Evolutionary conservation across 2,329 filamentous ascomycete species (phyloP), one percentile per base, ranked within the genome.

Genomic region (Oidium heveae): DNA sequence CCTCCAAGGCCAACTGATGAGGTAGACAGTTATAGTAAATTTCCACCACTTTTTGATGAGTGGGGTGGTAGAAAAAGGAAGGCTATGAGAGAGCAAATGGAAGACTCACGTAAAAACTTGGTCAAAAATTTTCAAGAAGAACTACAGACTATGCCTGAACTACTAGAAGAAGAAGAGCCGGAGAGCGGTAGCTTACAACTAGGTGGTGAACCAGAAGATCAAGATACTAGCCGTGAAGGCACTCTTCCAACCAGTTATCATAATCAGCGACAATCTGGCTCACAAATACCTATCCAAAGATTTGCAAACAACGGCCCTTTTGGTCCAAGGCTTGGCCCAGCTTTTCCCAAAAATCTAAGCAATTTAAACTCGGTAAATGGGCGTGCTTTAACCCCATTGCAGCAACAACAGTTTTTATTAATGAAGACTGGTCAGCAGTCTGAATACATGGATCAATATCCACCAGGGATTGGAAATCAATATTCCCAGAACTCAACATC

Each of bases 131-230:
- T 68, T 3, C 74, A 78, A 58, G 68, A 71, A 50, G 66, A 74
- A 24, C 62, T 75, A 20, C 71, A 73, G 58, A 69, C 72, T 24
- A 67, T 69, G 16, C 63, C 67, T 22, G 66, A 67, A 44, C 67
- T 68, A 4, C 72, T 74, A 47, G 72, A 74, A 32, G 87, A 94
- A 59, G 86, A 85, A 56, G 82, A 83, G 55, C 78, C 79, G 1
- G 87, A 91, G 66, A 84, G 84, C 60, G 78, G 79, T 15, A 96
- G 89, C 65, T 72, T 91, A 56, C 88, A 93, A 56, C 74, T 96
- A 18, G 89, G 89, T 56, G 89, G 89, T 46, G 89, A 96, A 65
- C 89, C 89, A 0, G 89, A 96, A 65, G 86, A 94, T 60, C 74
- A 76, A 58, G 81, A 86, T 22, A 68, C 69, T 47, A 63, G 67